Evolutionary conservation across 2,329 filamentous ascomycete species (phyloP).

Genomic region (Pseudocercospora vitis): DNA sequence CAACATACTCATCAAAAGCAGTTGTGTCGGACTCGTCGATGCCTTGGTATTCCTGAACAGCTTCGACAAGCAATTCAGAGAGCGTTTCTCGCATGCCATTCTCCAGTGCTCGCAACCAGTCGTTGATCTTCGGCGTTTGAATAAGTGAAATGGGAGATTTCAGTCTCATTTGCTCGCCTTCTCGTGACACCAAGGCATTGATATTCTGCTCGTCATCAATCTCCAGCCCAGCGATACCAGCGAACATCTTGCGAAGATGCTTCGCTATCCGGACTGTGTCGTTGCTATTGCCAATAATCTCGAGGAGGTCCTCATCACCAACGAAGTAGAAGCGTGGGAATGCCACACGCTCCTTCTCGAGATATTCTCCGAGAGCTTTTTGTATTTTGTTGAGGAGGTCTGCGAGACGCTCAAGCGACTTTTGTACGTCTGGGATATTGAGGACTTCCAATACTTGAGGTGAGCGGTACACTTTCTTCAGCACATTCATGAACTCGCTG

Average conservation of each 20-base stretch:
- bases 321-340: conserved; percentile 99
- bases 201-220: conserved; percentile 92
- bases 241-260: conserved; percentile 99
- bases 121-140: conserved; percentile 95
- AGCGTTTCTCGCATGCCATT: conserved; percentile 91
- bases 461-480: conserved; percentile 98
- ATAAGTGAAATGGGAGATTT: conserved; percentile 89
- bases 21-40: conserved; percentile 67
- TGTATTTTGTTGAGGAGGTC: conserved; percentile 98
- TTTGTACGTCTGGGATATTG: conserved; percentile 92
- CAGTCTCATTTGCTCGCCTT: conserved; percentile 82
- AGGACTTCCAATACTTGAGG: conserved; percentile 94
- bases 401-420: conserved; percentile 91
- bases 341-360: conserved; percentile 94
- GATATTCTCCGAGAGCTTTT: conserved; percentile 95
- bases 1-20: conserved; percentile 77
- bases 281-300: conserved; percentile 99
- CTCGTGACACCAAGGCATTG: conserved; percentile 89
- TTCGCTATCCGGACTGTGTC: conserved; percentile 95
- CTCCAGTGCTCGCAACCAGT: conserved; percentile 94
- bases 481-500: conserved; percentile 95
- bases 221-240: conserved; percentile 82
- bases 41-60: conserved; percentile 74
- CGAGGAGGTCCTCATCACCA: conserved; percentile 93
- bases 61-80: conserved; percentile 84